A percentile compares a stretch with the other conserved stretches of the same genome.
phyloP scores from a whole-genome alignment of 441 rosid species.

The Flueggea neowawraea region DNA sequence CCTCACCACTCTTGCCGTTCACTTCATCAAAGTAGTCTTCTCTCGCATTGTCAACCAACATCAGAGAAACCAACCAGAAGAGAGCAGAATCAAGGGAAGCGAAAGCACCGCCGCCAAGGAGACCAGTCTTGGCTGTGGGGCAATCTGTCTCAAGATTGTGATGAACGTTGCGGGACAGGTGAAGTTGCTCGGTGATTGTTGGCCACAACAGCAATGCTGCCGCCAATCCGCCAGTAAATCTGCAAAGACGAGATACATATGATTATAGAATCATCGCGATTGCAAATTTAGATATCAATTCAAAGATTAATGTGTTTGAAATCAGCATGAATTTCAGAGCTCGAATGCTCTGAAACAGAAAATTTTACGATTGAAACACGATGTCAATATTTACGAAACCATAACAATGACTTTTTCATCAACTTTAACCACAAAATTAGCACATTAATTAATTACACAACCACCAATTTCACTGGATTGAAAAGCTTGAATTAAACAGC shows the following conservation, averaged over 20 bases:
- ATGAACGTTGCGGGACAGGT: constrained; percentile 63
- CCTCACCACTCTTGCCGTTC: constrained; percentile 23
- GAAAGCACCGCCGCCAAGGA: constrained; percentile 95
- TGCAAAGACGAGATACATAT: constrained; percentile 12
- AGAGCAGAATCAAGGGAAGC: constrained; percentile 93
- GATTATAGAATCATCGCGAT: neutral
- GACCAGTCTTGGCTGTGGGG: constrained; percentile 96
- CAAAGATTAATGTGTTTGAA: too few relatives aligned
- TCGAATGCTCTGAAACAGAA: too few relatives aligned
- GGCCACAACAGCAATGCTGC: constrained; percentile 75
- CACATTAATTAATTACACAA: too few relatives aligned
- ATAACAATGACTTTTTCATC: too few relatives aligned
- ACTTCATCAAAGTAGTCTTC: constrained; percentile 87
- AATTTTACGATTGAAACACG: too few relatives aligned
- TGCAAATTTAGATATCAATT: too few relatives aligned
- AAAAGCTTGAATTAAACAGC: too few relatives aligned
- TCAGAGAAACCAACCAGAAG: constrained; percentile 85
- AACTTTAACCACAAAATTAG: too few relatives aligned
- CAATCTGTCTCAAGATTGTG: constrained; percentile 42
- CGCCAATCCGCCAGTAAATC: constrained; percentile 74
- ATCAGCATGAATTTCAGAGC: too few relatives aligned
- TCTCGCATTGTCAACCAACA: constrained; percentile 88
- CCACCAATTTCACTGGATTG: too few relatives aligned
- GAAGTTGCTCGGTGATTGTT: constrained; percentile 78
- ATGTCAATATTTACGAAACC: too few relatives aligned